phyloP scores from a whole-genome alignment of 108 stramenopile genomes.

The Nannochloropsis oceanica region DNA sequence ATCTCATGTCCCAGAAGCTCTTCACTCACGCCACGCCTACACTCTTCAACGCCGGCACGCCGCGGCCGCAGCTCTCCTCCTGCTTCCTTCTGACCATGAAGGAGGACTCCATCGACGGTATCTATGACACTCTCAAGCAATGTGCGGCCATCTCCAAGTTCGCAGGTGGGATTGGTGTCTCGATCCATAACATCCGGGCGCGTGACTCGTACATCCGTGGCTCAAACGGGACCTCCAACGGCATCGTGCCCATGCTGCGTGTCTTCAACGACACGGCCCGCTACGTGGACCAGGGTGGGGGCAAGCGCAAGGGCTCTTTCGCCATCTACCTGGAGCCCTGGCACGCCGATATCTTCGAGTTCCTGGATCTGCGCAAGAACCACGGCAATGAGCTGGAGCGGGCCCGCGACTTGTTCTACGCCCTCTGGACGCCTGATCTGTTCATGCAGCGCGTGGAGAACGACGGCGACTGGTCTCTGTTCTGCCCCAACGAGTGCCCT shows the following conservation, averaged over 20 bases:
- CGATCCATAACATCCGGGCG: conserved; percentile 84
- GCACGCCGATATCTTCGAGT: conserved; percentile 87
- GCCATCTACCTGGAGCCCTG: conserved; percentile 92
- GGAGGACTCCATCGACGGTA: conserved; percentile 88
- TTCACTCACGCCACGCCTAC: conserved; percentile 96
- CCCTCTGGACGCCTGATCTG: conserved; percentile 88
- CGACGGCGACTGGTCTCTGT: conserved; percentile 75
- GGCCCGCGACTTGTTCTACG: conserved; percentile 87
- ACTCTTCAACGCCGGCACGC: conserved; percentile 86
- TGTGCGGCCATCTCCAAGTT: conserved; percentile 74
- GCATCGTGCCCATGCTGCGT: conserved; percentile 96
- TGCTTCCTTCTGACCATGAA: conserved; percentile 90
- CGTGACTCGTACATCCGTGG: conserved; percentile 70
- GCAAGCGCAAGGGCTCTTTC: conserved; percentile 87
- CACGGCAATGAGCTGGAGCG: conserved; percentile 89
- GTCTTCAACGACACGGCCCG: conserved; percentile 89
- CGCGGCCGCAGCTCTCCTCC: conserved; percentile 77
- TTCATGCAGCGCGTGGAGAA: conserved; percentile 87
- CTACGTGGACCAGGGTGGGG: conserved; percentile 93
- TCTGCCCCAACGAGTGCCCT: conserved; percentile 79
- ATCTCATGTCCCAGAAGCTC: conserved; percentile 75
- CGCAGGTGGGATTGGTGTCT: conserved; percentile 89
- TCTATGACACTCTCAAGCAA: conserved; percentile 85
- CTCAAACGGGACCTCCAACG: conserved; percentile 81
- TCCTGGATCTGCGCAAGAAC: conserved; percentile 85